Conservation (phyloP, 2,329 filamentous ascomycete species). For the Pyricularia sp. region DNA sequence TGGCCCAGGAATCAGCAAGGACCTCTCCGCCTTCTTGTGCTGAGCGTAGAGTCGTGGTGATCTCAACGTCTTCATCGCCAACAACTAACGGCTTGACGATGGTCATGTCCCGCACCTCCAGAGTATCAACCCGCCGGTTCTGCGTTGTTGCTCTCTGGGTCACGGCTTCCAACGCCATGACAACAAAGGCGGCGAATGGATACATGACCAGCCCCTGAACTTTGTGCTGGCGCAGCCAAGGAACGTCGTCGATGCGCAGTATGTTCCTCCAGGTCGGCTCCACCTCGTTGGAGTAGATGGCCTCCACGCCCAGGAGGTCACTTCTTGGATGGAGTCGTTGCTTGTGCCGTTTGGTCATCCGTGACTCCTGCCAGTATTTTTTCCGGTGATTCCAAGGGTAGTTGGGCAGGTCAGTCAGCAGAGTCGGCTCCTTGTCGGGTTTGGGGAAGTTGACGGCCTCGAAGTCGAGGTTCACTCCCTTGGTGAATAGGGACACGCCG, state of each 20-base stretch:
- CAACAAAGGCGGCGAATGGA: conserved; percentile 42
- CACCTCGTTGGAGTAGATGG: conserved; percentile 31
- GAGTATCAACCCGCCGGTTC: conserved; percentile 24
- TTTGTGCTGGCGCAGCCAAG: conserved; percentile 49
- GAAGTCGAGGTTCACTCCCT: conserved; percentile 33
- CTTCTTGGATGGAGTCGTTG: conserved; percentile 28
- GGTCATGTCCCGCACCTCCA: conserved; percentile 36
- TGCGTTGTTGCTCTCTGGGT: conserved; percentile 21
- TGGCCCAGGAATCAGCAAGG: conserved; percentile 38
- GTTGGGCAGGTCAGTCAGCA: conserved; percentile 33
- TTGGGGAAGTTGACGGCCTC: conserved; percentile 35
- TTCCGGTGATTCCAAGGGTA: conserved; percentile 39
- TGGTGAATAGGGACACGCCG: conserved; percentile 33
- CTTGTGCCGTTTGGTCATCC: conserved; percentile 30
- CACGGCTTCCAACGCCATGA: conserved; percentile 40
- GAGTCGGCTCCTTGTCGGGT: conserved; percentile 21
- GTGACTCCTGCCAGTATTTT: conserved; percentile 38
- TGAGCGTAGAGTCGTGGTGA: conserved; percentile 35
- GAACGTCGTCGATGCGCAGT: conserved; percentile 35
- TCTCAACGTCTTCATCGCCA: conserved; percentile 38
- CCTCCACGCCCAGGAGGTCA: conserved; percentile 36
- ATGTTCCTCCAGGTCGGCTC: conserved; percentile 41
- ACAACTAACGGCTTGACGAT: conserved; percentile 37
- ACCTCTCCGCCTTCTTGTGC: conserved; percentile 30
- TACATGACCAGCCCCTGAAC: conserved; percentile 48